Percentiles rank a stretch among this genome's conserved stretches.
phyloP scores from a whole-genome alignment of 495 filamentous ascomycete species.

The Haplographium delicatum region DNA sequence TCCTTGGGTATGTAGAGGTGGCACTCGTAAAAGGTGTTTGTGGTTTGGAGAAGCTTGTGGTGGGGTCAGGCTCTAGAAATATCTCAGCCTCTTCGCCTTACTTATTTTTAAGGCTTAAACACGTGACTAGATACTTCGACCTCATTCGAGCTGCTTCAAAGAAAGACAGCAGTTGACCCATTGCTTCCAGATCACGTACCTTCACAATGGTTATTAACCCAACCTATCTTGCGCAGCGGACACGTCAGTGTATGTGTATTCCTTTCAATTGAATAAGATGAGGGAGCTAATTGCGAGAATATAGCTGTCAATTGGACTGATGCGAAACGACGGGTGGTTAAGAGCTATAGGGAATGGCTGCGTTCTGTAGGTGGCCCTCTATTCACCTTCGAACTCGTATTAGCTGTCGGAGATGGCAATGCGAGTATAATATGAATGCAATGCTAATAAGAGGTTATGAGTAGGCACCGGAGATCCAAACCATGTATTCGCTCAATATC shows the following conservation, averaged over 20 bases:
- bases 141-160: slow-evolving; percentile 19
- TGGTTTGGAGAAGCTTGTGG: slow-evolving; percentile 7
- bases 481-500: slow-evolving; percentile 88
- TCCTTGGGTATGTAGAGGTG: no score
- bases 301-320: slow-evolving; percentile 82
- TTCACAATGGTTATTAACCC: slow-evolving; percentile 73
- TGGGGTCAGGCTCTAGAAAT: slow-evolving; percentile 4
- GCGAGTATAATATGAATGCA: neutral
- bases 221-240: slow-evolving; percentile 84
- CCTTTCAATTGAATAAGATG: slow-evolving; percentile 3
- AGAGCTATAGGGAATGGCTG: slow-evolving; percentile 89
- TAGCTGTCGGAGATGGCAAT: neutral
- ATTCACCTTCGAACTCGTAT: neutral
- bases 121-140: slow-evolving; percentile 12
- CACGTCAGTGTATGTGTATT: slow-evolving; percentile 74
- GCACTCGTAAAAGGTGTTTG: slow-evolving; percentile 10
- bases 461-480: slow-evolving; percentile 92
- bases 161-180: neutral
- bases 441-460: slow-evolving; percentile 1
- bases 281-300: slow-evolving; percentile 11
- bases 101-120: neutral
- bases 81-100: slow-evolving; percentile 14
- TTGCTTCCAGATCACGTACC: neutral
- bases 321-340: slow-evolving; percentile 74
- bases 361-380: slow-evolving; percentile 67